phyloP scores from a whole-genome alignment of 2,329 filamentous ascomycete genomes.

The Sarocladium brachiariae region DNA sequence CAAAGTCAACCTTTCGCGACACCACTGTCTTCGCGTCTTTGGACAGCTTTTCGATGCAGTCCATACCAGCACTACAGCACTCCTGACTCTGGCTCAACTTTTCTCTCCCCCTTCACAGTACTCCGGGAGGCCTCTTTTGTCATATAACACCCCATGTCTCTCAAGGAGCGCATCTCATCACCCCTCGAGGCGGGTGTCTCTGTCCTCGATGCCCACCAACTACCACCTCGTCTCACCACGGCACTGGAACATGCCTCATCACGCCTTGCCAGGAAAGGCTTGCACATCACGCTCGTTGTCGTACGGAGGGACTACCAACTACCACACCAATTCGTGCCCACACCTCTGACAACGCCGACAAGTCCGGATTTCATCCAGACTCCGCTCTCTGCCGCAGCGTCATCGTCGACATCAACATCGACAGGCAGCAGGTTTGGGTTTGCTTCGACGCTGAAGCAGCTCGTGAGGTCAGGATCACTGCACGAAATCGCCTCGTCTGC shows the following conservation, averaged over 20 bases:
- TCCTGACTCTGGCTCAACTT: background rate
- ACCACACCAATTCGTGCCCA: constrained; percentile 23
- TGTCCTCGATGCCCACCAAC: constrained; percentile 48
- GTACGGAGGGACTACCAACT: constrained; percentile 50
- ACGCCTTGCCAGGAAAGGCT: constrained; percentile 45
- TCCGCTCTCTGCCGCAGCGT: background rate
- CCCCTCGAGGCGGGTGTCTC: constrained; percentile 57
- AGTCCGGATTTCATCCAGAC: constrained; percentile 17
- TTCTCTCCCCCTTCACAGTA: background rate
- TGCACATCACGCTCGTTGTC: constrained; percentile 52
- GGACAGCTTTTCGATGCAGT: no score
- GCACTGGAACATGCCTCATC: constrained; percentile 54
- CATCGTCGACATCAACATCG: constrained; percentile 20
- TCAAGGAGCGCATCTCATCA: constrained; percentile 53
- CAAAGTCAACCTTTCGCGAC: no score
- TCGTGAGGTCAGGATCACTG: constrained; percentile 19
- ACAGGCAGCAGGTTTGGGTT: constrained; percentile 22
- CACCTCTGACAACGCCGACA: constrained; percentile 16
- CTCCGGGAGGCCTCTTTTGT: background rate
- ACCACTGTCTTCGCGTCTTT: no score
- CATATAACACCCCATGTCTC: constrained; percentile 28
- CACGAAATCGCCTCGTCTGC: constrained; percentile 1
- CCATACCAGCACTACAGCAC: no score
- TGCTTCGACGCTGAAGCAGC: constrained; percentile 23
- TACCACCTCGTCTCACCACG: constrained; percentile 47